Evolutionary conservation across 305 asterid species (phyloP).

Genomic region (Striga hermonthica): DNA sequence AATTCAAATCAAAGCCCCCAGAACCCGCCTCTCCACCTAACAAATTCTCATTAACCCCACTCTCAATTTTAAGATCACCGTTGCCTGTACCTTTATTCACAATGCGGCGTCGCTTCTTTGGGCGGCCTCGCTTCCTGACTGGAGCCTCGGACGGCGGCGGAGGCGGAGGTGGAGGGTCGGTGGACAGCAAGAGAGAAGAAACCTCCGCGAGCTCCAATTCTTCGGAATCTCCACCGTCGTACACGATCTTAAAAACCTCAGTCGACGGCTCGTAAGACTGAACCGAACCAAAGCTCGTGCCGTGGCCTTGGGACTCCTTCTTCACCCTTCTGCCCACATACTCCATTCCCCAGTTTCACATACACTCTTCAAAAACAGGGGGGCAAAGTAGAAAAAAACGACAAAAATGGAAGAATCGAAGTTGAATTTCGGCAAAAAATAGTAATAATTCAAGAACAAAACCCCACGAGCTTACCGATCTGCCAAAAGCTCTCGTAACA

Average conservation of each 20-base stretch:
- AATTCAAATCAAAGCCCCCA: constrained; percentile 52
- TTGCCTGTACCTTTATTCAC: constrained; percentile 26
- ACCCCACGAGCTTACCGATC: constrained; percentile 32
- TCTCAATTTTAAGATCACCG: constrained; percentile 35
- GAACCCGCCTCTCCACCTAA: constrained; percentile 33
- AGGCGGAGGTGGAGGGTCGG: constrained; percentile 30
- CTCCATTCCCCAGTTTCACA: constrained; percentile 58
- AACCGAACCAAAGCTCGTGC: constrained; percentile 48
- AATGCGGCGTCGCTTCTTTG: constrained; percentile 47
- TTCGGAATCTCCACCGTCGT: constrained; percentile 71
- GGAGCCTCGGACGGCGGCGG: constrained; percentile 31
- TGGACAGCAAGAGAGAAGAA: constrained; percentile 39
- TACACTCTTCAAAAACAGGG: constrained; percentile 14
- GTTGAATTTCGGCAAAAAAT: constrained; percentile 20
- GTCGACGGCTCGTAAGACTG: constrained; percentile 49
- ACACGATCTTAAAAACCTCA: constrained; percentile 56
- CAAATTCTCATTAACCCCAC: constrained; percentile 31
- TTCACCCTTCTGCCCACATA: constrained; percentile 65
- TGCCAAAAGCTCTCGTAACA: constrained; percentile 33
- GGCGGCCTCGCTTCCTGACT: constrained; percentile 33
- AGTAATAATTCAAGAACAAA: background rate
- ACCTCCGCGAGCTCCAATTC: constrained; percentile 49
- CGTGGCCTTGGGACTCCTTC: constrained; percentile 52
- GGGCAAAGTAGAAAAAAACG: background rate
- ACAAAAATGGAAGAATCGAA: constrained; percentile 6